These are phyloP conservation scores for Aspergillus sp. DNA, from an alignment of 2,329 filamentous ascomycete species.

Conservation along the genomic window DNA sequence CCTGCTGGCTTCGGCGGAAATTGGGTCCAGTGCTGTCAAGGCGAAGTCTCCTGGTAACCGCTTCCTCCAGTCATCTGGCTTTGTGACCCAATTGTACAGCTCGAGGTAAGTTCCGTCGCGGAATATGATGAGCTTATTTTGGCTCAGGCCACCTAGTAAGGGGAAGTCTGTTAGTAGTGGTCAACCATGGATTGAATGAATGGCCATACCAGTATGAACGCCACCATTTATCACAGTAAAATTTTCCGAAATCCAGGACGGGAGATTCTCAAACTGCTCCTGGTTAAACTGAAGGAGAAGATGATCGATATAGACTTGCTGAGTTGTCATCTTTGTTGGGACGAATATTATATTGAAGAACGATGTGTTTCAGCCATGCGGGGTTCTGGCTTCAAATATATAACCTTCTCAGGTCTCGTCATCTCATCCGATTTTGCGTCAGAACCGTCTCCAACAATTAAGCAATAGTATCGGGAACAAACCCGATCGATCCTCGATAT, in stretches of 20 bases:
- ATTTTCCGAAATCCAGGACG: slow-evolving; percentile 11
- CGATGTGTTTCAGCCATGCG: background rate
- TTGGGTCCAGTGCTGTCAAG: slow-evolving; percentile 5
- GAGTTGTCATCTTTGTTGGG: background rate
- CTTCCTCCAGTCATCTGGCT: slow-evolving; percentile 7
- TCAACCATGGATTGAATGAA: background rate
- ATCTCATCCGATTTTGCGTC: background rate
- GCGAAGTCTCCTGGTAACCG: slow-evolving; percentile 15
- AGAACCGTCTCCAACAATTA: background rate
- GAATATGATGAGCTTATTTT: slow-evolving; percentile 16
- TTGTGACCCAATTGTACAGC: slow-evolving; percentile 12
- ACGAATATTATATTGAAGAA: background rate
- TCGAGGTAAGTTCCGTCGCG: slow-evolving; percentile 14
- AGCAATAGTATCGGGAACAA: too few relatives aligned
- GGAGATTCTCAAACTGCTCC: slow-evolving; percentile 6
- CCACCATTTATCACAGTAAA: slow-evolving; percentile 16
- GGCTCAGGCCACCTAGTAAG: slow-evolving; percentile 9
- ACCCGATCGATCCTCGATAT: too few relatives aligned
- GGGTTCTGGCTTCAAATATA: background rate
- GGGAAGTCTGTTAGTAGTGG: background rate
- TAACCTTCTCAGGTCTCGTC: background rate
- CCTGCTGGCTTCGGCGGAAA: slow-evolving; percentile 9
- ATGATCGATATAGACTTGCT: slow-evolving; percentile 14
- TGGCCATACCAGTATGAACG: slow-evolving; percentile 3
- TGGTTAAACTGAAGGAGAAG: slow-evolving; percentile 11